phyloP scores from a whole-genome alignment of 2,329 filamentous ascomycete species.

The Ceratocystis lukuohia region DNA sequence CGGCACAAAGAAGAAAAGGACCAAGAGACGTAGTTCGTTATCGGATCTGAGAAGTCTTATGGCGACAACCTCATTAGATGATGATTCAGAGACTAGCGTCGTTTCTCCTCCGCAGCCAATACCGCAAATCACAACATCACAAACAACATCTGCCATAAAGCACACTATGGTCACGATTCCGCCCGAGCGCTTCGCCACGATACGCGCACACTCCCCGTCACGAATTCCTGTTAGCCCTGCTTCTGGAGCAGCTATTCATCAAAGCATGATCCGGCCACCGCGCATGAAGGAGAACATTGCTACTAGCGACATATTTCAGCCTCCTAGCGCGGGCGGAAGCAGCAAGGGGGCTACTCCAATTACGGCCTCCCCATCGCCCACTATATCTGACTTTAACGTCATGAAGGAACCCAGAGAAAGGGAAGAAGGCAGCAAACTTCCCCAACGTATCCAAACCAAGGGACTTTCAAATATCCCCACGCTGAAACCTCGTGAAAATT shows the following conservation, averaged over 20 bases:
- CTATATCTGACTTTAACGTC: conserved; percentile 19
- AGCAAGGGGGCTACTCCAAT: conserved; percentile 1
- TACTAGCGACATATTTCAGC: conserved; percentile 23
- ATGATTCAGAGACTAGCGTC: conserved; percentile 22
- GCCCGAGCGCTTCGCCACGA: conserved; percentile 17
- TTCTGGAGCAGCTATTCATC: conserved; percentile 21
- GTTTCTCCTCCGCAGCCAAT: conserved; percentile 14
- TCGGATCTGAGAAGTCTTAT: conserved; percentile 69
- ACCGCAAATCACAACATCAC: conserved; percentile 16
- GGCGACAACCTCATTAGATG: conserved; percentile 40
- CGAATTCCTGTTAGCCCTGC: conserved; percentile 41
- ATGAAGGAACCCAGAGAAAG: conserved; percentile 11
- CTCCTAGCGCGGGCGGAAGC: conserved; percentile 9
- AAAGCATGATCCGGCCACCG: conserved; percentile 27
- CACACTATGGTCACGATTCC: conserved; percentile 18
- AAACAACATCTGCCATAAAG: conserved; percentile 16
- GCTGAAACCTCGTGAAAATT: conserved; percentile 29
- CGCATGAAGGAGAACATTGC: conserved; percentile 38
- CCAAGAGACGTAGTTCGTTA: conserved; percentile 76
- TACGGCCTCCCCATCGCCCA: conserved; percentile 19
- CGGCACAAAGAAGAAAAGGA: conserved; percentile 42
- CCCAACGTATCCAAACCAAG: conserved; percentile 31
- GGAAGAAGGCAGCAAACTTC: conserved; percentile 6
- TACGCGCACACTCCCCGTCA: conserved; percentile 31
- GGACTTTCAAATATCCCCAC: conserved; percentile 43